Conservation (phyloP, 2,329 filamentous ascomycete genomes). For the Fusarium gaditjirri region DNA sequence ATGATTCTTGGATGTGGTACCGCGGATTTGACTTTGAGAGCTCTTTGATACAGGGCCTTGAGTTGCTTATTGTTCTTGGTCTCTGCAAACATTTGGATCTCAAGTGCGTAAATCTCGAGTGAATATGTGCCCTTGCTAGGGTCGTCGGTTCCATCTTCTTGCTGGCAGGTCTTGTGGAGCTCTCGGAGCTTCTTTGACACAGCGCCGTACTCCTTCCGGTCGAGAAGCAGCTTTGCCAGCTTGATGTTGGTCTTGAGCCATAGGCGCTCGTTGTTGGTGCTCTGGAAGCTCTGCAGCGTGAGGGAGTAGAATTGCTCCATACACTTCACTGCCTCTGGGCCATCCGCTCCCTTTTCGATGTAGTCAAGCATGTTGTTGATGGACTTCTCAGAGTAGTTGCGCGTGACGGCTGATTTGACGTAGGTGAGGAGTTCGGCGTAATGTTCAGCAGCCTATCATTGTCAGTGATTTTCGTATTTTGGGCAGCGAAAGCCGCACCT, state of each 20-base stretch:
- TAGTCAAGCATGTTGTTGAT: slow-evolving; percentile 99
- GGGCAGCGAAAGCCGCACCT: slow-evolving; percentile 61
- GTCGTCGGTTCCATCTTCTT: slow-evolving; percentile 87
- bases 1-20: slow-evolving; percentile 99
- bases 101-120: slow-evolving; percentile 93
- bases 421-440: slow-evolving; percentile 96
- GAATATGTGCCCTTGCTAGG: slow-evolving; percentile 96
- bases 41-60: slow-evolving; percentile 90
- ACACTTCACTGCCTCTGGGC: slow-evolving; percentile 74
- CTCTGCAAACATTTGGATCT: slow-evolving; percentile 99
- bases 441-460: slow-evolving; percentile 82
- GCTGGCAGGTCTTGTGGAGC: slow-evolving; percentile 88
- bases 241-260: slow-evolving; percentile 99
- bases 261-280: slow-evolving; percentile 94
- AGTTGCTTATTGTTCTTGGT: slow-evolving; percentile 97
- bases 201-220: slow-evolving; percentile 86
- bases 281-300: slow-evolving; percentile 94
- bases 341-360: slow-evolving; percentile 88
- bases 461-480: slow-evolving; percentile 18
- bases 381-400: slow-evolving; percentile 98
- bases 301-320: slow-evolving; percentile 97
- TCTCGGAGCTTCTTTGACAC: slow-evolving; percentile 87
- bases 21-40: slow-evolving; percentile 92
- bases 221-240: slow-evolving; percentile 88
- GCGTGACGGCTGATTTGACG: slow-evolving; percentile 94